Percentiles rank a stretch among this genome's conserved stretches.
phyloP scores from a whole-genome alignment of 768 basidiomycete species.

The Collybia sp. region DNA sequence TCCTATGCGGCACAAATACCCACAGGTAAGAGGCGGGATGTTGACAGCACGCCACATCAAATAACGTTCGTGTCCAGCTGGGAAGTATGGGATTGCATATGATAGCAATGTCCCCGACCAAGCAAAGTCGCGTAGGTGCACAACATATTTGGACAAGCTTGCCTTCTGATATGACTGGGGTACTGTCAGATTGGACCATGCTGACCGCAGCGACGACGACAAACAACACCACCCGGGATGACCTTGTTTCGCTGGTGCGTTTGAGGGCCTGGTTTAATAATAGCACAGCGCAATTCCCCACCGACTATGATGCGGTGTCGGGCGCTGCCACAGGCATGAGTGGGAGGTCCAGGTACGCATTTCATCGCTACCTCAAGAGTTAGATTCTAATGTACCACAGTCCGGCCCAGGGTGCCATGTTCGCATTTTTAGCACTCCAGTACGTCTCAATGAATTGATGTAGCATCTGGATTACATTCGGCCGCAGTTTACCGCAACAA shows the following conservation, averaged over 20 bases:
- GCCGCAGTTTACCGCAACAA: too few species aligned
- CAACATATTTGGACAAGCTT: neutral
- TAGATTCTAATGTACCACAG: too few species aligned
- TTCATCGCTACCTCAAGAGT: too few species aligned
- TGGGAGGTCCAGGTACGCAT: too few species aligned
- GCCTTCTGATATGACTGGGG: neutral
- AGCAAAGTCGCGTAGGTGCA: conserved; percentile 19
- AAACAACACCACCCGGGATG: conserved; percentile 25
- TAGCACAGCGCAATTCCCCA: conserved; percentile 15
- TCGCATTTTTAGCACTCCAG: too few species aligned
- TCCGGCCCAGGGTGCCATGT: too few species aligned
- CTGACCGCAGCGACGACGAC: conserved; percentile 42
- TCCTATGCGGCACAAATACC: conserved; percentile 8
- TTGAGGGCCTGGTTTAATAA: conserved; percentile 15
- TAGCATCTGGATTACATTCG: too few species aligned
- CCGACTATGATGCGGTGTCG: conserved; percentile 15
- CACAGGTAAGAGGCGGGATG: neutral
- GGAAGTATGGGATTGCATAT: conserved; percentile 12
- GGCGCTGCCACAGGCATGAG: conserved; percentile 7
- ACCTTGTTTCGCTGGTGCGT: conserved; percentile 26
- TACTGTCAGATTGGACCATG: conserved; percentile 39
- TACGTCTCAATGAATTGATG: too few species aligned
- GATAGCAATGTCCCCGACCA: conserved; percentile 15
- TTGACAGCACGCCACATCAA: too few species aligned
- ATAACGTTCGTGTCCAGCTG: neutral